A percentile compares a stretch with the other conserved stretches of the same genome.
phyloP scores from a whole-genome alignment of 2,329 filamentous ascomycete species.

The Tolypocladium nubicola region DNA sequence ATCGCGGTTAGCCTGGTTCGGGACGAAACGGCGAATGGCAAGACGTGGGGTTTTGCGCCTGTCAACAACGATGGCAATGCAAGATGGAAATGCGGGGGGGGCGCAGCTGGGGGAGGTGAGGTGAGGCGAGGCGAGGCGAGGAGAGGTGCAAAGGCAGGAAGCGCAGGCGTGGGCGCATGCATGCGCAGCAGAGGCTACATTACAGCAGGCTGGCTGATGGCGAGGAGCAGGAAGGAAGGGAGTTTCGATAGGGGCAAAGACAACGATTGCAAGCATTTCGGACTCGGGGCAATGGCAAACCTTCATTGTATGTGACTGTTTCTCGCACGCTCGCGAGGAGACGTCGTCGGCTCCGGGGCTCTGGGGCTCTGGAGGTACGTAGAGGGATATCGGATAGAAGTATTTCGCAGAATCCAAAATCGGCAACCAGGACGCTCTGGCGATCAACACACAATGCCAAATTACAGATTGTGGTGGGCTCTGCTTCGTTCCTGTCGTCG shows the following conservation, averaged over 20 bases:
- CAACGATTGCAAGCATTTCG: background rate
- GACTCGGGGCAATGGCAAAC: constrained; percentile 15
- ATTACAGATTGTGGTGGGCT: too few relatives aligned
- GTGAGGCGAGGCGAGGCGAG: background rate
- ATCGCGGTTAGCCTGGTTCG: constrained; percentile 27
- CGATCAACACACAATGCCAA: too few relatives aligned
- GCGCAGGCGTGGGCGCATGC: background rate
- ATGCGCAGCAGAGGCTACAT: too few relatives aligned
- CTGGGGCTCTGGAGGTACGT: too few relatives aligned
- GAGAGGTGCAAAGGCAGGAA: background rate
- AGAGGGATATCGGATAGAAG: too few relatives aligned
- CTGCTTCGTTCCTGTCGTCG: too few relatives aligned
- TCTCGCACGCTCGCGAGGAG: background rate
- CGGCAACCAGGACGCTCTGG: too few relatives aligned
- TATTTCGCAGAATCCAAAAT: too few relatives aligned
- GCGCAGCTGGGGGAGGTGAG: background rate
- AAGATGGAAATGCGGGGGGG: background rate
- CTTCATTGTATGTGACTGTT: constrained; percentile 24
- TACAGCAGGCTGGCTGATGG: background rate
- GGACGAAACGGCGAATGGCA: background rate
- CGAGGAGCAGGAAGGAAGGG: constrained; percentile 3
- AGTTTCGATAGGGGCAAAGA: constrained; percentile 2
- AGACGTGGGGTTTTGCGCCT: background rate
- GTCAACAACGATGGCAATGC: background rate
- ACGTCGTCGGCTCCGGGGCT: too few relatives aligned